Conservation (phyloP, 2,329 filamentous ascomycete genomes). For the Didymella pinodella region DNA sequence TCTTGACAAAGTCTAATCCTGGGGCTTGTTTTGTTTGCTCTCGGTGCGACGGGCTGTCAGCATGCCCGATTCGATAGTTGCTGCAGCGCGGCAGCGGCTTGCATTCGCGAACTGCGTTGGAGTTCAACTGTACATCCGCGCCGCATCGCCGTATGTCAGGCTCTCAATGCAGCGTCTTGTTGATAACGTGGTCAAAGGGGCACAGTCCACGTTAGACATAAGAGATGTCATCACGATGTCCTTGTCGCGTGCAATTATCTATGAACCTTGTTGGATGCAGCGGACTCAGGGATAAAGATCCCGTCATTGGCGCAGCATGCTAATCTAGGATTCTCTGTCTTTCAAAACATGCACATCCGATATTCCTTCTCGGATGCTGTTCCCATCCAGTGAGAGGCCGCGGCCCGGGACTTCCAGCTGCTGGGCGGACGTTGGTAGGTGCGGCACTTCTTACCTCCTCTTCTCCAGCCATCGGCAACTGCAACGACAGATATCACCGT, state of each 20-base stretch:
- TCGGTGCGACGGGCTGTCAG: constrained; percentile 1
- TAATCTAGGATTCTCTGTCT: background rate
- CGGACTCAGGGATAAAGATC: background rate
- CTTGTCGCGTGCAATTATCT: background rate
- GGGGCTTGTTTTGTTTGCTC: background rate
- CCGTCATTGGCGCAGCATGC: constrained; percentile 1
- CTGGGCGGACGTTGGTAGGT: background rate
- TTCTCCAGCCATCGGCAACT: constrained; percentile 1
- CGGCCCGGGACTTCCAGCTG: background rate
- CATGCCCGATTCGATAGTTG: constrained; percentile 7
- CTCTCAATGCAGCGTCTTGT: constrained; percentile 10
- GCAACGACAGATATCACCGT: background rate
- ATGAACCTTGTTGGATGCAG: background rate
- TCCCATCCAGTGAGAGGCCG: constrained; percentile 11
- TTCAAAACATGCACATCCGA: background rate
- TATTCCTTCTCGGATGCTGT: background rate
- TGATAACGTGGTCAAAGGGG: constrained; percentile 6
- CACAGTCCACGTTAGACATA: constrained; percentile 4
- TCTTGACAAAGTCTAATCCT: constrained; percentile 4
- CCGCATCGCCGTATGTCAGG: constrained; percentile 30
- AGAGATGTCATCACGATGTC: background rate
- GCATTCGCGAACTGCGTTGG: constrained; percentile 23
- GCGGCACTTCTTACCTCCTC: background rate
- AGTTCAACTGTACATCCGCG: constrained; percentile 10
- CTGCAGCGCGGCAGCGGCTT: constrained; percentile 19